A percentile compares a stretch with the other conserved stretches of the same genome.
phyloP scores from a whole-genome alignment of 1,284 basidiomycete genomes.

The Trametes sp. region DNA sequence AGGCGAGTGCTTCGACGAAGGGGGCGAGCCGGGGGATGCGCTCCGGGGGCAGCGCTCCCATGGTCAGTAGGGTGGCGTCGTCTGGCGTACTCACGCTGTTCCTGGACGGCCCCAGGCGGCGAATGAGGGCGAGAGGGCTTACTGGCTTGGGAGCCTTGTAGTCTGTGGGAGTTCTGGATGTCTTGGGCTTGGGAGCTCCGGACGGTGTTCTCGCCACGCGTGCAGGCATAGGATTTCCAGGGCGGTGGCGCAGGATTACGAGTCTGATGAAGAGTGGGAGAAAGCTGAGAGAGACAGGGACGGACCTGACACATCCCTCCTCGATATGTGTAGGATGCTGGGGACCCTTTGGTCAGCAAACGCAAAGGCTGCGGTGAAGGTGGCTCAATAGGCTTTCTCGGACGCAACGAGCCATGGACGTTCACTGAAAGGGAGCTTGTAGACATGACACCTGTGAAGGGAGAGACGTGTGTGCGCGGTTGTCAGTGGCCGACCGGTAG shows the following conservation, averaged over 20 bases:
- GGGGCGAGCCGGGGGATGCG: slow-evolving; percentile 17
- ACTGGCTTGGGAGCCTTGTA: background rate
- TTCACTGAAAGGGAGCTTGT: background rate
- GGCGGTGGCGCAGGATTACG: slow-evolving; percentile 1
- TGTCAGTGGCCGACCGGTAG: background rate
- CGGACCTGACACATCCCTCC: background rate
- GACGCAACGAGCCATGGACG: background rate
- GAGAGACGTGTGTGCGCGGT: background rate
- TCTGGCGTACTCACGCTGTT: slow-evolving; percentile 5
- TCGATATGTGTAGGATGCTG: background rate
- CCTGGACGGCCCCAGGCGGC: slow-evolving; percentile 13
- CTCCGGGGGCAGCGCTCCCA: slow-evolving; percentile 14
- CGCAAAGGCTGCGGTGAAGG: background rate
- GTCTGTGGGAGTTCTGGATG: background rate
- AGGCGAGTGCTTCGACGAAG: slow-evolving; percentile 15
- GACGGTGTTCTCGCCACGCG: background rate
- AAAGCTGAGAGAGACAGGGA: slow-evolving; percentile 3
- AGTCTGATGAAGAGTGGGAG: slow-evolving; percentile 2
- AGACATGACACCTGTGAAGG: background rate
- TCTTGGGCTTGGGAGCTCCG: background rate
- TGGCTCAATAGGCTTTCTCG: background rate
- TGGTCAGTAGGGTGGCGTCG: slow-evolving; percentile 8
- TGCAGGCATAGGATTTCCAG: background rate
- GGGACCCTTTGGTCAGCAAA: slow-evolving; percentile 7
- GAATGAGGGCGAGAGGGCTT: slow-evolving; percentile 7